Evolutionary conservation across 2,329 filamentous ascomycete genomes (phyloP), one percentile per base, ranked within the genome.

Genomic region (Lanzia echinophila): DNA sequence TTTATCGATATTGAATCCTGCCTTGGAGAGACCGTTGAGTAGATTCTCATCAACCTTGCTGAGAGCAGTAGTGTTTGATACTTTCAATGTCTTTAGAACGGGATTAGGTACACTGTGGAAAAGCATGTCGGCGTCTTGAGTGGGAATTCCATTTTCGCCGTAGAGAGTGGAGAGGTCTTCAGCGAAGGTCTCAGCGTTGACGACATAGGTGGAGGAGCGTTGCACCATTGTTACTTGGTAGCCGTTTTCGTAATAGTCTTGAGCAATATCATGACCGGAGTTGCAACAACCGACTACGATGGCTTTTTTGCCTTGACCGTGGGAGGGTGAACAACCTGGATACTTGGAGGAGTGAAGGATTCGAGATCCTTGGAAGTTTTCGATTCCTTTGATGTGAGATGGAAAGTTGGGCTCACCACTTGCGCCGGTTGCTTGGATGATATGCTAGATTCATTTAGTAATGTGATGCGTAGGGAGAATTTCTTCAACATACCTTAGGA

Each of bases 141-240:
- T 75, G 0, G 81, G 78, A 0, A 84, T 84, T 0, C 77, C 75
- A 33, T 44, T 56, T 55, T 68, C 65, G n/a, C 63, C 59, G 38
- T 65, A 63, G 6, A 78, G 61, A 1, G 71, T 73, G 53, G 72
- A 71, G 53, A 79, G 66, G 6, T 69, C 67, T 1, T 73, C 63
- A 6, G 69, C 67, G 24, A 72, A 68, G 1, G 72, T 68, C 11
- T 75, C 68, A 11, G 79, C 81, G 0, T 80, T 78, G 0, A 87
- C 72, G 1, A 89, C 82, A 53, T 78, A 81, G 0, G 86, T 88
- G 8, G 76, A 79, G 1, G 79, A 81, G 10, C 86, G 77, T 67
- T 90, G 86, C 0, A 89, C 75, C 65, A 89, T 83, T 0, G 85
- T 88, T 1, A 88, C 79, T 1, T 79, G 71, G 56, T 82, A 83